Base-by-base conservation (phyloP, 345 rosid species). In the Syzygium oleosum region DNA sequence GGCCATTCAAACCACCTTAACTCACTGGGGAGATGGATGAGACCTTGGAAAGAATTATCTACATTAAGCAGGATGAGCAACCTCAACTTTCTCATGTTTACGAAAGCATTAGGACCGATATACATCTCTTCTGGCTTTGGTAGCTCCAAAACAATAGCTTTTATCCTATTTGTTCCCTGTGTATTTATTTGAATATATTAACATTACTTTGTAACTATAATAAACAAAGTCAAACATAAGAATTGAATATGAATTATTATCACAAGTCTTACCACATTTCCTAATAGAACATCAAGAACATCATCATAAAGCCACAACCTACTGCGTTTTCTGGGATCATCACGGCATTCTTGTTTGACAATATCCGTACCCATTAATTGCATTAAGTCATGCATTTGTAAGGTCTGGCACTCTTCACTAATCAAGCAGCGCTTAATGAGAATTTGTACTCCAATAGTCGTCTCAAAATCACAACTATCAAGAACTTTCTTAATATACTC, bases 121-220 rank as follows among this genome's bases (percentile, higher is more conserved):
- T 16, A 31, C 43, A 31, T 31, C 22, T 65, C 22, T 0, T 65
- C 12, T 16, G 6, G 78, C 21, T 65, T 31, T 7, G 78, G 78
- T 31, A 65, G 43, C 78, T 65, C 43, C 23, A 65, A 31, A 65
- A 31, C 23, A 16, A 65, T 65, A 16, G 78, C 78, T 65, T 31
- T 65, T 0, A 31, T 31, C 1, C 12, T 43, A 31, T 68, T 0
- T 0, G 23, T 31, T 68, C 43, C 79, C 79, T 31, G 2, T 17
- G 17, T 68, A 68, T 31, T 17, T 16, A 68, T 16, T 31, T 12
- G 1, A 16, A 68, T 8, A 68, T 68, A 68, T 68, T 68, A 31
- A 31, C 23, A 2, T 68, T 68, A 9, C 19, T 0, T 0, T 16
- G 6, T 16, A 68, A 68, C 43, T 16, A 65, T 9, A 65, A 43